Evolutionary conservation across 257 asterid genomes (phyloP).

Genomic region (Capsicum pubescens): DNA sequence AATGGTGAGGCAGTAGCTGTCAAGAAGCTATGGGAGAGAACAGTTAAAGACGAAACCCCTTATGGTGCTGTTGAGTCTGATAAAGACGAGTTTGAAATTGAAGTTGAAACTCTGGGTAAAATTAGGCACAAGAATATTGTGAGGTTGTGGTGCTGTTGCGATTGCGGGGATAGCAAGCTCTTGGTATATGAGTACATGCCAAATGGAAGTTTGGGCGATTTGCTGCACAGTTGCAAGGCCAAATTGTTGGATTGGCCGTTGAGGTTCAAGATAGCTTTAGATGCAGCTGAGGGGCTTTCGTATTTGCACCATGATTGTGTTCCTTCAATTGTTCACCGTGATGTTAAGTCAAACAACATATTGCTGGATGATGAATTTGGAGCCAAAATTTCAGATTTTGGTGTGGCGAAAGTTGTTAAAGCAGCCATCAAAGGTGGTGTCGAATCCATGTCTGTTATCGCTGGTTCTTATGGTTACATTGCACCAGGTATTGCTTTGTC

Average conservation of each 20-base stretch:
- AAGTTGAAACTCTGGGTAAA: constrained; percentile 77
- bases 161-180: constrained; percentile 56
- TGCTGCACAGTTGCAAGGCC: constrained; percentile 56
- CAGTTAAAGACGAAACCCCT: constrained; percentile 35
- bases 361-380: constrained; percentile 63
- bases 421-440: constrained; percentile 40
- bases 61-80: constrained; percentile 36
- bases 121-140: constrained; percentile 89
- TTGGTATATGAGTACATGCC: constrained; percentile 84
- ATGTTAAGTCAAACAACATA: constrained; percentile 79
- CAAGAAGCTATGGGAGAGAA: constrained; percentile 59
- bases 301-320: constrained; percentile 88
- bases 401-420: constrained; percentile 70
- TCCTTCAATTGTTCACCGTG: constrained; percentile 88
- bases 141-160: constrained; percentile 76
- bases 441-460: constrained; percentile 72
- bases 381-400: constrained; percentile 84
- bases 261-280: constrained; percentile 69
- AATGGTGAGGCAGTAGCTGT: constrained; percentile 82
- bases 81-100: constrained; percentile 59
- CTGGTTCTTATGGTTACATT: constrained; percentile 91
- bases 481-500: constrained; percentile 73
- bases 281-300: constrained; percentile 87
- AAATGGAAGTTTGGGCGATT: constrained; percentile 88
- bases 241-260: constrained; percentile 62